phyloP scores from a whole-genome alignment of 2,329 filamentous ascomycete species.

The Camillea tinctor region DNA sequence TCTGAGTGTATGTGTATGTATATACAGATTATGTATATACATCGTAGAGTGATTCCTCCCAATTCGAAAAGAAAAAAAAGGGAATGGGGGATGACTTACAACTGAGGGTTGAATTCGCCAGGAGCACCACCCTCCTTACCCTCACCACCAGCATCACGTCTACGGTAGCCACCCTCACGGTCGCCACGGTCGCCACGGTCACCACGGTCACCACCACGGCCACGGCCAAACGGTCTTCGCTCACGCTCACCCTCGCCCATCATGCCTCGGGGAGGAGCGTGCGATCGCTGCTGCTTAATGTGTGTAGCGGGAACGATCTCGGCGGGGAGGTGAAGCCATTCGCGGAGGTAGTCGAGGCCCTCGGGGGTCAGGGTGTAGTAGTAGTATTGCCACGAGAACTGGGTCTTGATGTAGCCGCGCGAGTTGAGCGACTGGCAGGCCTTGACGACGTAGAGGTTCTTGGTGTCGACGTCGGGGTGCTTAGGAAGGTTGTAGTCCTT shows the following conservation, averaged over 20 bases:
- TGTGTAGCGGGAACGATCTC: conserved; percentile 99
- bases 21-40: too few species aligned
- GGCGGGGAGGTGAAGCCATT: conserved; percentile 99
- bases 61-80: too few species aligned
- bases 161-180: conserved; percentile 87
- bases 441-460: conserved; percentile 99
- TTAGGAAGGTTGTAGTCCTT: conserved; percentile 99
- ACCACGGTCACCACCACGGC: conserved; percentile 63
- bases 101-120: conserved; percentile 87
- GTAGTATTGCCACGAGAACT: conserved; percentile 99
- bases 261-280: conserved; percentile 98
- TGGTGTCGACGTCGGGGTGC: conserved; percentile 98
- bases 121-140: conserved; percentile 90
- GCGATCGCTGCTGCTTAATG: conserved; percentile 99
- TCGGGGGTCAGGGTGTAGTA: conserved; percentile 99
- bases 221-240: conserved; percentile 79
- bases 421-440: conserved; percentile 97
- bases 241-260: conserved; percentile 83
- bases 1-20: not conserved
- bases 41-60: too few species aligned
- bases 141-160: conserved; percentile 81
- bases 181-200: conserved; percentile 79
- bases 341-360: conserved; percentile 99
- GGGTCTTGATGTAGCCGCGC: conserved; percentile 98
- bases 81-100: conserved; percentile 55